Evolutionary conservation across 169 alveolate species (phyloP).

Genomic region (Eimeria necatrix): DNA sequence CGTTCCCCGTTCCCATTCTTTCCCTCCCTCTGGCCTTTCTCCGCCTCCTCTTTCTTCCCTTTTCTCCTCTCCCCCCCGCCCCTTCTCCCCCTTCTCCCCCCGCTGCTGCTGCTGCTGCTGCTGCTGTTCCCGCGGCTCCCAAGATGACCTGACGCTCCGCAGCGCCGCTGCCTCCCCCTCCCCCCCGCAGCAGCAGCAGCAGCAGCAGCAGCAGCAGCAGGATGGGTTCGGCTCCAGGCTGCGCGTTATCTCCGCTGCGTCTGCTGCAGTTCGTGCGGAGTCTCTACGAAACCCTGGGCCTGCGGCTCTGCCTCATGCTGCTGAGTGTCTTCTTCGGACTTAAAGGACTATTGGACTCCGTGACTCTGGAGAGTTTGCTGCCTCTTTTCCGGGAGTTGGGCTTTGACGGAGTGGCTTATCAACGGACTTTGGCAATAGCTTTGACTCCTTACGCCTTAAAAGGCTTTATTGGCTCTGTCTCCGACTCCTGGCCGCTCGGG

Average conservation of each 20-base stretch:
- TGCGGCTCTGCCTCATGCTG: constrained; percentile 12
- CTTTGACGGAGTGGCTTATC: constrained; percentile 67
- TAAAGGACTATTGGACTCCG: constrained; percentile 70
- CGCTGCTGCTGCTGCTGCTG: too few species aligned
- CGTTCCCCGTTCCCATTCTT: background rate
- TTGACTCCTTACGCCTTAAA: constrained; percentile 66
- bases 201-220: background rate
- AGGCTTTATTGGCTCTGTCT: constrained; percentile 69
- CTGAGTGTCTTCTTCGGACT: constrained; percentile 61
- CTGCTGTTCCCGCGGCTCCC: too few species aligned
- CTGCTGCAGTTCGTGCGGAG: background rate
- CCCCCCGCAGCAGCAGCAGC: background rate
- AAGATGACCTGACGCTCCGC: too few species aligned
- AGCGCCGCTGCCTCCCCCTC: background rate
- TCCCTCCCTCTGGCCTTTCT: background rate
- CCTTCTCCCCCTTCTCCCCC: too few species aligned
- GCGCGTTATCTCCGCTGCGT: background rate
- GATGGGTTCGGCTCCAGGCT: too few species aligned
- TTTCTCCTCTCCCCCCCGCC: background rate
- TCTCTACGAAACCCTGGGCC: constrained; percentile 10
- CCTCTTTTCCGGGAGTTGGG: constrained; percentile 58
- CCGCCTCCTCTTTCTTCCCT: too few species aligned
- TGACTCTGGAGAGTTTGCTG: constrained; percentile 62
- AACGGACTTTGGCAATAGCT: constrained; percentile 56
- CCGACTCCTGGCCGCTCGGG: constrained; percentile 55